phyloP scores from a whole-genome alignment of 108 stramenopile species.

The Nitzschia sp. region DNA sequence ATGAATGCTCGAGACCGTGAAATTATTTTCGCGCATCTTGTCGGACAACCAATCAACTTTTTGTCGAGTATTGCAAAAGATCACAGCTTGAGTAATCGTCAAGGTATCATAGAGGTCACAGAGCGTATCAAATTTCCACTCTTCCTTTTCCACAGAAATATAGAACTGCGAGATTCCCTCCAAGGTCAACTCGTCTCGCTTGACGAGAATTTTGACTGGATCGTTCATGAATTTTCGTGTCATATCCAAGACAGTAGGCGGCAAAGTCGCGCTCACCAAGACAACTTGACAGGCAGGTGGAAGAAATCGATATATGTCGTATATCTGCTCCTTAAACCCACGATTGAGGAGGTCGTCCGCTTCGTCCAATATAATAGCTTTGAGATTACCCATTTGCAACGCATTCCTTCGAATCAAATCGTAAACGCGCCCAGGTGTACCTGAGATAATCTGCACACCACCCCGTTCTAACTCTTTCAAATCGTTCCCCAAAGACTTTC shows the following conservation, averaged over 20 bases:
- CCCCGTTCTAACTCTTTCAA: constrained; percentile 88
- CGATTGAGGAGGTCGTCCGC: constrained; percentile 99
- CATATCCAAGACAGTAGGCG: constrained; percentile 95
- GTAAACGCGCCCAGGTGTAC: constrained; percentile 98
- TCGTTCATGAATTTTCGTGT: constrained; percentile 98
- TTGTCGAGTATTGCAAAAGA: constrained; percentile 97
- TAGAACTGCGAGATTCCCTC: constrained; percentile 99
- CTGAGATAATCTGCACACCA: constrained; percentile 93
- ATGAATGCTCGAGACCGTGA: constrained; percentile 98
- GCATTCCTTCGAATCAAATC: constrained; percentile 95
- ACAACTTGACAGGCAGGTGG: constrained; percentile 95
- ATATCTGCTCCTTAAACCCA: constrained; percentile 99
- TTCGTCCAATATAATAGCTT: constrained; percentile 96
- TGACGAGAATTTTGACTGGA: constrained; percentile 95
- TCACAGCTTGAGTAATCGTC: constrained; percentile 98
- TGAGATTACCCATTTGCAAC: constrained; percentile 76
- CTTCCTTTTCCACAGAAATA: constrained; percentile 97
- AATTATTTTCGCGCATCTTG: constrained; percentile 95
- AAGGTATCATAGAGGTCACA: constrained; percentile 99
- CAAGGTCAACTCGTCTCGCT: constrained; percentile 97
- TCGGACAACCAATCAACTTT: constrained; percentile 97
- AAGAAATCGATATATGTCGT: constrained; percentile 97
- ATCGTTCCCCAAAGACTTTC: constrained; percentile 94
- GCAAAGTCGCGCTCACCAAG: constrained; percentile 94
- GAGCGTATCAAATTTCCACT: constrained; percentile 99